phyloP scores from a whole-genome alignment of 2,329 filamentous ascomycete genomes.

The Colletotrichum filicis region DNA sequence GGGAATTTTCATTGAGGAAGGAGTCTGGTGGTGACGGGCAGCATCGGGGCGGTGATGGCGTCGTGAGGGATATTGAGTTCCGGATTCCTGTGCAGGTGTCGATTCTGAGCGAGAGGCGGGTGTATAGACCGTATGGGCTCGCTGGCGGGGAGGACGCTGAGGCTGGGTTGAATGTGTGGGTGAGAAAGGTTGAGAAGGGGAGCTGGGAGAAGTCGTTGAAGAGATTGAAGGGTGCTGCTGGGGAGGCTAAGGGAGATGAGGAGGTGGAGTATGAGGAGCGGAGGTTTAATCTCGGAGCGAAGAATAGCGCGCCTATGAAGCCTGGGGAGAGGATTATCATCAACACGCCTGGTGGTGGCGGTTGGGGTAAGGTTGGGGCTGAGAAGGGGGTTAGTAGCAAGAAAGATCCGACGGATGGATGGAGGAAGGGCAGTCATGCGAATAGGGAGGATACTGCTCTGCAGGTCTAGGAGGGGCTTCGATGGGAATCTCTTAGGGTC shows the following conservation, averaged over 20 bases:
- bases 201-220: slow-evolving; percentile 59
- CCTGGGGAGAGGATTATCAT: slow-evolving; percentile 83
- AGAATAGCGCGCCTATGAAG: slow-evolving; percentile 83
- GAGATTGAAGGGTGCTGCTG: slow-evolving; percentile 43
- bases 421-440: slow-evolving; percentile 67
- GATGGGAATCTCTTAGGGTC: too few relatives aligned
- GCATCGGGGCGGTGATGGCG: slow-evolving; percentile 78
- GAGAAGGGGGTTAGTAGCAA: slow-evolving; percentile 61
- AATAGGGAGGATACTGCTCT: slow-evolving; percentile 68
- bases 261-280: slow-evolving; percentile 65
- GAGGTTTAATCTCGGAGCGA: slow-evolving; percentile 78
- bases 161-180: slow-evolving; percentile 89
- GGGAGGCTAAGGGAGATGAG: slow-evolving; percentile 40
- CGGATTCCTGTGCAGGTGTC: slow-evolving; percentile 80
- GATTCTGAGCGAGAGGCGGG: slow-evolving; percentile 81
- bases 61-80: slow-evolving; percentile 83
- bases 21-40: slow-evolving; percentile 74
- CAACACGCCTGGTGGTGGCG: slow-evolving; percentile 82
- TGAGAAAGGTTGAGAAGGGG: slow-evolving; percentile 74
- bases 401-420: slow-evolving; percentile 65
- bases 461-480: slow-evolving; percentile 54
- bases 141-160: slow-evolving; percentile 83
- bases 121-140: slow-evolving; percentile 82
- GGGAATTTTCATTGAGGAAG: slow-evolving; percentile 74
- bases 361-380: slow-evolving; percentile 73